Base-by-base conservation (phyloP, 2,329 filamentous ascomycete genomes). In the Pseudogymnoascus sp. region DNA sequence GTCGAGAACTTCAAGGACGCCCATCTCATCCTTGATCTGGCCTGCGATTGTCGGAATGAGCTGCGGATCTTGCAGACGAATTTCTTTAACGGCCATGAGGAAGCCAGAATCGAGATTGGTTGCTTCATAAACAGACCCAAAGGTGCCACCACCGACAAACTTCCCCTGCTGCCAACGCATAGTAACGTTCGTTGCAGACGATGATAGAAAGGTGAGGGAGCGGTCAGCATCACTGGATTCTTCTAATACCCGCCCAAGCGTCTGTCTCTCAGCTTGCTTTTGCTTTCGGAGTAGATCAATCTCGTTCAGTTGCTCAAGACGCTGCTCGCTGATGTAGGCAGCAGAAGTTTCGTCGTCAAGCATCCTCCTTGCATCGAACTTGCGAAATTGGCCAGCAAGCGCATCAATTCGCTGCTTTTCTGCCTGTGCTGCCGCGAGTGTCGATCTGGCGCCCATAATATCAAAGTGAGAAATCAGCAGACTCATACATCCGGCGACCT, bases 141-240 rank as follows among this genome's bases (percentile, higher is more conserved):
- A 99, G 0, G 93, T 97, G 68, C 94, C 94, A 61, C 94, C 93
- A 60, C 94, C 94, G 45, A 99, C 91, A 72, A 95, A 99, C 70
- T 96, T 91, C n/a, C 94, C 94, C 79, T 97, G 94, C 74, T 97
- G 94, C 94, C 94, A 99, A 66, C 94, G 88, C 77, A 97, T 85
- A 49, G 91, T 96, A 63, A 97, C 90, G 72, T 97, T 97, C 21
- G 92, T 96, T 12, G 93, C 91, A 41, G 91, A 95, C 0, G 93
- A 94, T 2, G 92, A 97, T 16, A 99, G 84, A 71, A 92, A 95
- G 1, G 93, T 95, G 41, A 99, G 83, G 29, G 93, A 97, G 61
- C 93, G 89, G 74, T 99, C 94, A 11, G 95, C 92, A 76, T 97
- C 94, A 73, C 95, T 97, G 62, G 89, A 93, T 64, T 92, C 92